phyloP scores from a whole-genome alignment of 2,329 filamentous ascomycete species.

The Microcyclospora pomicola region DNA sequence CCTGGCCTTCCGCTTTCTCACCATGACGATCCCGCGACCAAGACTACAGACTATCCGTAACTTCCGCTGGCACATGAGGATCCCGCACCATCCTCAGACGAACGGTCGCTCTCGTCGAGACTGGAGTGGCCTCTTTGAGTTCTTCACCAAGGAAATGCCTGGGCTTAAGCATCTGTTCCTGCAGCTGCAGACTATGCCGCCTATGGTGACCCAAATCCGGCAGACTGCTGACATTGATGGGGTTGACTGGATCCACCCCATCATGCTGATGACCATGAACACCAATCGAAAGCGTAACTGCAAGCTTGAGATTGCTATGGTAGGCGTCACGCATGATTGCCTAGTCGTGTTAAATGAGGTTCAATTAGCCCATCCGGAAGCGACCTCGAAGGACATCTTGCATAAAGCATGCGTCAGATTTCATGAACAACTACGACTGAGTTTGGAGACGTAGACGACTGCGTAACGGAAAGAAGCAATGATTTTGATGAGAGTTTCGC shows the following conservation, averaged over 20 bases:
- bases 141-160: slow-evolving; percentile 18
- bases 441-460: slow-evolving; percentile 6
- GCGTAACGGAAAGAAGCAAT: too few relatives aligned
- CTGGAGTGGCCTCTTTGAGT: slow-evolving; percentile 18
- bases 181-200: slow-evolving; percentile 16
- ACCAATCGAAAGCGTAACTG: slow-evolving; percentile 15
- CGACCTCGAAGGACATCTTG: slow-evolving; percentile 7
- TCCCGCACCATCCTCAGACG: slow-evolving; percentile 18
- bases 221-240: slow-evolving; percentile 14
- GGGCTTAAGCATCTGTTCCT: slow-evolving; percentile 17
- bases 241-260: slow-evolving; percentile 17
- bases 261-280: slow-evolving; percentile 17
- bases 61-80: slow-evolving; percentile 18
- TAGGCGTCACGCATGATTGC: slow-evolving; percentile 13
- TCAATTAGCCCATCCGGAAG: slow-evolving; percentile 1
- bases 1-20: slow-evolving; percentile 19
- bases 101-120: slow-evolving; percentile 18
- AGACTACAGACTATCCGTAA: slow-evolving; percentile 16
- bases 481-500: too few relatives aligned
- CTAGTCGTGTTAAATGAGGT: slow-evolving; percentile 9
- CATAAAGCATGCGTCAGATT: slow-evolving; percentile 10
- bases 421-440: slow-evolving; percentile 16
- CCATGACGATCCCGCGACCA: slow-evolving; percentile 16
- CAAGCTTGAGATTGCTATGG: slow-evolving; percentile 16
- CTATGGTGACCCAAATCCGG: slow-evolving; percentile 16